Evolutionary conservation across 805 yeast species (phyloP), one percentile per base, ranked within the genome.

Genomic region (Jamesozyma hellenica): DNA sequence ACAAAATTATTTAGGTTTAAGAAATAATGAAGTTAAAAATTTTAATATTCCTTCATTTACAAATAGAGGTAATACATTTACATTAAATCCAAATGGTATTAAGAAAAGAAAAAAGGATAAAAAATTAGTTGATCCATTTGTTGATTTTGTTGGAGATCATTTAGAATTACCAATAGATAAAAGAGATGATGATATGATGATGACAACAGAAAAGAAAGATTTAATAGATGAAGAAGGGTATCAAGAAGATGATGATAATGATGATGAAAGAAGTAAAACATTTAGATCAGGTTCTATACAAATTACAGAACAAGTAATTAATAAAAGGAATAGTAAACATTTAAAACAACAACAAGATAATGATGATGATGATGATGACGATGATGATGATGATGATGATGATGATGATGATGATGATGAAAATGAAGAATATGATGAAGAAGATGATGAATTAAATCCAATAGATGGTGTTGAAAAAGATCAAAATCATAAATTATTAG

Each of bases 71-170:
- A 43, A 40, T 9, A 39, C 57, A 4, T 59, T 59, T 33, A 52
- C 53, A 10, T 35, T 59, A 39, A 55, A 59, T 42, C 63, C 64
- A 2, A 55, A 56, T 30, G 61, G 60, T 3, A 53, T 59, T 15
- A 59, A 58, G 40, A 51, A 50, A 33, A 45, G 63, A 9, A 51
- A 44, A 34, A 45, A 42, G 33, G 40, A 41, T 25, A 21, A 21
- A 21, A 21, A 21, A 21, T 6, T 21, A 6, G 11, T 27, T 27
- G 28, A 27, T 27, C 28, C 28, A 6, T 27, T 27, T 10, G 28
- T n/a, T 27, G 28, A 27, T 11, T 27, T 27, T 4, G 8, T 21
- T 5, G 23, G 8, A 6, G 8, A 21, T 21, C 28, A 11, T n/a
- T 27, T 27, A 27, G 11, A 12, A 4, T n/a, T 27, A n/a, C 28